Evolutionary conservation across 306 rosid genomes (phyloP).

Genomic region (Pterocarpus santalinus): DNA sequence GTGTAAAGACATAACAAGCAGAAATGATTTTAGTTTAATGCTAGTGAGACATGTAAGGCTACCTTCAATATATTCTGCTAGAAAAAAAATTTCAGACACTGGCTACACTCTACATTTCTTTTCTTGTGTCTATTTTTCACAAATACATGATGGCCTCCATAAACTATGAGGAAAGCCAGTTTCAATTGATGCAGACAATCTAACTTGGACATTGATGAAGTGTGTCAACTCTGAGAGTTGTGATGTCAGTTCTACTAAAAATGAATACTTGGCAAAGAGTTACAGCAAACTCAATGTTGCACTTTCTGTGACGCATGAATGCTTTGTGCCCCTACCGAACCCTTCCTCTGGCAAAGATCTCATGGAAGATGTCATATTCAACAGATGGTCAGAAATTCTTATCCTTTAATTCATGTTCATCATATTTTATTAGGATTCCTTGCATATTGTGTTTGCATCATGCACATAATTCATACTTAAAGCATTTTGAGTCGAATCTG

Average conservation of each 20-base stretch:
- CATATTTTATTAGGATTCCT: not conserved
- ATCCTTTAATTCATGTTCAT: not conserved
- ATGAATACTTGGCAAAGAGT: constrained; percentile 56
- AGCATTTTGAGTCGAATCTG: too few relatives aligned
- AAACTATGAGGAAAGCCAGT: constrained; percentile 64
- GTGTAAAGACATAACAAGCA: constrained; percentile 26
- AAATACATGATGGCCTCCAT: constrained; percentile 67
- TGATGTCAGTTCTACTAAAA: constrained; percentile 33
- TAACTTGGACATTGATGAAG: constrained; percentile 84
- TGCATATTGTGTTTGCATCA: constrained; percentile 23
- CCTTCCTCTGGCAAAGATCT: constrained; percentile 67
- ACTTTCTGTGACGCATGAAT: constrained; percentile 84
- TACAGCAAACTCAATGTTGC: constrained; percentile 82
- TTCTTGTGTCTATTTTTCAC: constrained; percentile 45
- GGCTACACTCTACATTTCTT: constrained; percentile 1
- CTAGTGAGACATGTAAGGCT: constrained; percentile 8
- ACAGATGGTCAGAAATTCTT: constrained; percentile 60
- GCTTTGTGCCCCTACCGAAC: constrained; percentile 80
- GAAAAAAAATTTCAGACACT: not conserved
- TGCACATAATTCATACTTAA: too few relatives aligned
- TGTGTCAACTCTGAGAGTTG: constrained; percentile 41
- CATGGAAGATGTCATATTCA: constrained; percentile 72
- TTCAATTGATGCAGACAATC: constrained; percentile 57
- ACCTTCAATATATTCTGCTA: constrained; percentile 28
- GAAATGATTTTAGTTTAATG: constrained; percentile 34